Percentiles rank a stretch among this genome's conserved stretches.
phyloP scores from a whole-genome alignment of 73 alveolate genomes.

The Stentor roeselii region DNA sequence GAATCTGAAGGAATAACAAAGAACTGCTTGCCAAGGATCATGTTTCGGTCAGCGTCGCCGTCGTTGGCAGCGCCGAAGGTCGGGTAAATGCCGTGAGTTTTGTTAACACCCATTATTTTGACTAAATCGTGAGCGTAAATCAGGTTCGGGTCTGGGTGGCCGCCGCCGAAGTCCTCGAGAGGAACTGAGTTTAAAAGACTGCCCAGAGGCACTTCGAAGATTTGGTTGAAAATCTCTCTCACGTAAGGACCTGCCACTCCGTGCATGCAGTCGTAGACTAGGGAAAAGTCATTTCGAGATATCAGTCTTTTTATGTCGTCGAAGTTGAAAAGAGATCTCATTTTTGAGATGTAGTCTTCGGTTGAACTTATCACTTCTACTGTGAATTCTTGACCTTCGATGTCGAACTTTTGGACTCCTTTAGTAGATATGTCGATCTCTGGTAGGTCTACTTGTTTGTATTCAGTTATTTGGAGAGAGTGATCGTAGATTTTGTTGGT shows the following conservation, averaged over 20 bases:
- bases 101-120: slow-evolving; percentile 77
- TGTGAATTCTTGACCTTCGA: slow-evolving; percentile 24
- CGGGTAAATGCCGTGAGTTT: slow-evolving; percentile 49
- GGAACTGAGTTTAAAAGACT: slow-evolving; percentile 78
- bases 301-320: slow-evolving; percentile 78
- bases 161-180: slow-evolving; percentile 92
- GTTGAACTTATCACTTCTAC: slow-evolving; percentile 81
- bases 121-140: slow-evolving; percentile 90
- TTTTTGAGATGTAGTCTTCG: slow-evolving; percentile 80
- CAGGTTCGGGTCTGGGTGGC: slow-evolving; percentile 99
- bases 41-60: slow-evolving; percentile 99
- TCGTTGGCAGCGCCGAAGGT: slow-evolving; percentile 98
- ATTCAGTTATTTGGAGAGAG: slow-evolving; percentile 59
- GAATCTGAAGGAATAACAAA: slow-evolving; percentile 98
- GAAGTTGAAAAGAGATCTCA: slow-evolving; percentile 90
- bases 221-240: slow-evolving; percentile 69
- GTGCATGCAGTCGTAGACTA: slow-evolving; percentile 93
- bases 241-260: slow-evolving; percentile 99
- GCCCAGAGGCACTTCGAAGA: slow-evolving; percentile 75
- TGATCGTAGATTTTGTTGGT: slow-evolving; percentile 80
- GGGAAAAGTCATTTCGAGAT: slow-evolving; percentile 80
- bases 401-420: slow-evolving; percentile 54
- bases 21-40: slow-evolving; percentile 96
- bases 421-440: slow-evolving; percentile 59
- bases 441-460: slow-evolving; percentile 58